These are phyloP conservation scores for Ophiocordyceps camponoti-rufipedis DNA, from an alignment of 2,329 filamentous ascomycete species.

Conservation along the genomic window DNA sequence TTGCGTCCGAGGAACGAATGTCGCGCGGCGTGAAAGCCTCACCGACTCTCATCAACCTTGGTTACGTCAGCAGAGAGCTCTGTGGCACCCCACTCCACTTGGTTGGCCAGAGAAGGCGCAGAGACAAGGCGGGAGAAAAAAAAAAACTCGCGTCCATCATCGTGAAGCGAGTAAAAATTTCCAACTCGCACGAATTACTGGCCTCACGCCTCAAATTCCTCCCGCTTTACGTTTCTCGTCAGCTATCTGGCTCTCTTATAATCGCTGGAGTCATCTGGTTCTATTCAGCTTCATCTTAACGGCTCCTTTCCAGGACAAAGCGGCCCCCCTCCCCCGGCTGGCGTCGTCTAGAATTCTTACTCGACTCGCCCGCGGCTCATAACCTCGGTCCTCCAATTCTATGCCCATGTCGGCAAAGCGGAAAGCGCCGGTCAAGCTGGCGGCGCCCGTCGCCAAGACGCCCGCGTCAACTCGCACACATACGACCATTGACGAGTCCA, in stretches of 20 bases:
- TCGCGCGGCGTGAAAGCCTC: too few species aligned
- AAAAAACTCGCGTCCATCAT: slow-evolving; percentile 5
- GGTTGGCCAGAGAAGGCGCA: too few species aligned
- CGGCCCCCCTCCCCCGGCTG: too few species aligned
- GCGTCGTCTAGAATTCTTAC: too few species aligned
- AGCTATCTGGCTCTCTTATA: too few species aligned
- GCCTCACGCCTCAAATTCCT: neutral
- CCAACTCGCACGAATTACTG: slow-evolving; percentile 8
- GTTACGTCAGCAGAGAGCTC: too few species aligned
- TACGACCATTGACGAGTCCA: slow-evolving; percentile 38
- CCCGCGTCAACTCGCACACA: slow-evolving; percentile 32
- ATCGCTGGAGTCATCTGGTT: too few species aligned
- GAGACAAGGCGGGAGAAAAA: neutral
- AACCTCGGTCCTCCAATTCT: neutral
- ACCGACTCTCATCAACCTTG: too few species aligned
- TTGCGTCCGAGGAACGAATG: too few species aligned
- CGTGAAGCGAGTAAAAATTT: slow-evolving; percentile 16
- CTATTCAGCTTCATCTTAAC: too few species aligned
- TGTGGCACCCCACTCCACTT: too few species aligned
- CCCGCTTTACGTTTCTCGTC: neutral
- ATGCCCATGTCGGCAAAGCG: slow-evolving; percentile 39
- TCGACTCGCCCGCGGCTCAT: neutral
- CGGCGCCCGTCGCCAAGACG: slow-evolving; percentile 33
- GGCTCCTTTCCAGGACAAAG: too few species aligned
- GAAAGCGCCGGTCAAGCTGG: slow-evolving; percentile 39